phyloP scores from a whole-genome alignment of 805 yeast species.

The Hanseniaspora osmophila region DNA sequence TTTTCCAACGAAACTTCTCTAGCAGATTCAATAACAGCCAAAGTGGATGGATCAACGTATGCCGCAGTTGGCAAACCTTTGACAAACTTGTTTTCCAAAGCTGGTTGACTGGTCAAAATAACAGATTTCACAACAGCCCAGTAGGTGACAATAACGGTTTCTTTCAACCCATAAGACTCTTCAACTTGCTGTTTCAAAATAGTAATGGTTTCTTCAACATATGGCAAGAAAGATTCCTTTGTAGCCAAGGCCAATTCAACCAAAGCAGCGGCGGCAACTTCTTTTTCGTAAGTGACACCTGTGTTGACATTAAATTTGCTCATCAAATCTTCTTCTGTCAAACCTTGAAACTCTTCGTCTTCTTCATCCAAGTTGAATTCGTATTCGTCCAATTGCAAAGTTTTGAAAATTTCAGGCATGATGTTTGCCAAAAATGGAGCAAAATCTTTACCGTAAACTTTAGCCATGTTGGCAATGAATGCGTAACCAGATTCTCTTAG shows the following conservation, averaged over 20 bases:
- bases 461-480: slow-evolving; percentile 84
- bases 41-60: slow-evolving; percentile 42
- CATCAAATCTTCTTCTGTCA: slow-evolving; percentile 47
- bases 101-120: slow-evolving; percentile 30
- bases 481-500: slow-evolving; percentile 91
- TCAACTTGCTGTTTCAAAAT: slow-evolving; percentile 58
- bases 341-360: slow-evolving; percentile 35
- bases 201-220: slow-evolving; percentile 54
- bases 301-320: slow-evolving; percentile 79
- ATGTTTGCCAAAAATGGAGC: slow-evolving; percentile 71
- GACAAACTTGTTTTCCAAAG: slow-evolving; percentile 37
- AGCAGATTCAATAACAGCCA: slow-evolving; percentile 48
- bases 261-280: slow-evolving; percentile 82
- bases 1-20: slow-evolving; percentile 50
- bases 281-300: slow-evolving; percentile 91
- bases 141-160: slow-evolving; percentile 65
- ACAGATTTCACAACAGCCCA: slow-evolving; percentile 75
- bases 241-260: slow-evolving; percentile 83
- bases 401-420: slow-evolving; percentile 70
- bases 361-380: slow-evolving; percentile 44
- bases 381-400: slow-evolving; percentile 79
- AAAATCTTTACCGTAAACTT: slow-evolving; percentile 84
- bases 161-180: slow-evolving; percentile 83
- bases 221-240: slow-evolving; percentile 63
- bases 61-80: slow-evolving; percentile 49